Evolutionary conservation across 2,329 filamentous ascomycete species (phyloP).

Genomic region (Trichoderma brevicompactum): DNA sequence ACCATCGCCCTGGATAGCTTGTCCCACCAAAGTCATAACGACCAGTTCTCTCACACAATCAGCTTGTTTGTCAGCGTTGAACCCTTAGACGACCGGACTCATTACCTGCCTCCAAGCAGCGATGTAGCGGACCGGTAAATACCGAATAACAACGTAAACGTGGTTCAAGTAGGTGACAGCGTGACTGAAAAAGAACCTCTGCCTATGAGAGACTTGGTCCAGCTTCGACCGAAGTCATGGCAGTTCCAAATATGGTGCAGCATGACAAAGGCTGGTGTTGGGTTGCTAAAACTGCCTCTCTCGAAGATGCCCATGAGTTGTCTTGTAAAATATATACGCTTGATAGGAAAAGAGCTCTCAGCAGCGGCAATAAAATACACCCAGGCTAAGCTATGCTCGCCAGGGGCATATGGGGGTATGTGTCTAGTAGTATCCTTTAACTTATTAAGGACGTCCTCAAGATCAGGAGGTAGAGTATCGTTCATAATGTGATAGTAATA

Average conservation of each 20-base stretch:
- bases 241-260: conserved; percentile 6
- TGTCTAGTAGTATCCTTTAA: neutral
- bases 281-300: neutral
- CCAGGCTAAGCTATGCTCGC: neutral
- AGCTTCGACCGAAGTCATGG: neutral
- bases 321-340: neutral
- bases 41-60: too few relatives aligned
- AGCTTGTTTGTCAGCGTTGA: too few relatives aligned
- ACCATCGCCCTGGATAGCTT: too few relatives aligned
- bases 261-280: conserved; percentile 2
- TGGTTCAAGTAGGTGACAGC: too few relatives aligned
- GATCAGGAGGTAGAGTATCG: neutral
- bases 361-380: conserved; percentile 6
- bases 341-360: neutral
- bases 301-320: neutral
- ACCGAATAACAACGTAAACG: too few relatives aligned
- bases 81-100: too few relatives aligned
- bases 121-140: too few relatives aligned
- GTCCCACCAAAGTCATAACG: too few relatives aligned
- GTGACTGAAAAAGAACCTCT: too few relatives aligned
- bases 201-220: neutral
- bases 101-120: too few relatives aligned
- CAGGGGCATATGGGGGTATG: conserved; percentile 6
- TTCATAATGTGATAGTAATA: neutral
- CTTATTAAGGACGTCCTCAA: neutral